Evolutionary conservation across 495 filamentous ascomycete genomes (phyloP).

Genomic region (Aspergillus ostianus): DNA sequence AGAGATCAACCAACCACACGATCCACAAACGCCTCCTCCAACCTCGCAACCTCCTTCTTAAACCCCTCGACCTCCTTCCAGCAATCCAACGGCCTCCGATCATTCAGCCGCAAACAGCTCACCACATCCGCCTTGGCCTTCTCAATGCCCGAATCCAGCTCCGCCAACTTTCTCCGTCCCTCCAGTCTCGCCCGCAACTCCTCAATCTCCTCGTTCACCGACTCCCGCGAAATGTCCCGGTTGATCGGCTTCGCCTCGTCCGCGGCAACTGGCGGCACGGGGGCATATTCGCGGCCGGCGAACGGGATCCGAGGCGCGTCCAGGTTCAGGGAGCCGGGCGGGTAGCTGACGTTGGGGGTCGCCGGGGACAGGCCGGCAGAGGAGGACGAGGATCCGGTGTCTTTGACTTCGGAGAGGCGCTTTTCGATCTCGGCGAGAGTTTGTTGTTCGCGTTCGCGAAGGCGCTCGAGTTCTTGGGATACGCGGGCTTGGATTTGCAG

Average conservation of each 20-base stretch:
- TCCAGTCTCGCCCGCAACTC: constrained; percentile 72
- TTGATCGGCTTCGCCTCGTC: constrained; percentile 27
- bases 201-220: constrained; percentile 66
- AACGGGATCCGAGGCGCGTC: constrained; percentile 50
- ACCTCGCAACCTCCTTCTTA: constrained; percentile 75
- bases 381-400: constrained; percentile 29
- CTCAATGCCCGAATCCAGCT: constrained; percentile 64
- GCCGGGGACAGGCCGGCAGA: constrained; percentile 31
- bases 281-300: constrained; percentile 42
- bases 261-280: constrained; percentile 22
- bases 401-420: constrained; percentile 46
- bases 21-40: constrained; percentile 86
- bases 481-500: constrained; percentile 88
- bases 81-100: constrained; percentile 89
- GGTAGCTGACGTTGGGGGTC: constrained; percentile 32
- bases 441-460: constrained; percentile 61
- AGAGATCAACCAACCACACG: constrained; percentile 61
- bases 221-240: constrained; percentile 49
- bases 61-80: constrained; percentile 92
- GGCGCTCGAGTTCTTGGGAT: constrained; percentile 73
- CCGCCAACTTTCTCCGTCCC: constrained; percentile 66
- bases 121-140: constrained; percentile 75
- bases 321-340: constrained; percentile 44
- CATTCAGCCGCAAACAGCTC: constrained; percentile 78
- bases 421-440: constrained; percentile 57